These are phyloP conservation scores for Backusella parvicylindrica DNA, from an alignment of 192 early-diverging fungal species.

Conservation along the genomic window DNA sequence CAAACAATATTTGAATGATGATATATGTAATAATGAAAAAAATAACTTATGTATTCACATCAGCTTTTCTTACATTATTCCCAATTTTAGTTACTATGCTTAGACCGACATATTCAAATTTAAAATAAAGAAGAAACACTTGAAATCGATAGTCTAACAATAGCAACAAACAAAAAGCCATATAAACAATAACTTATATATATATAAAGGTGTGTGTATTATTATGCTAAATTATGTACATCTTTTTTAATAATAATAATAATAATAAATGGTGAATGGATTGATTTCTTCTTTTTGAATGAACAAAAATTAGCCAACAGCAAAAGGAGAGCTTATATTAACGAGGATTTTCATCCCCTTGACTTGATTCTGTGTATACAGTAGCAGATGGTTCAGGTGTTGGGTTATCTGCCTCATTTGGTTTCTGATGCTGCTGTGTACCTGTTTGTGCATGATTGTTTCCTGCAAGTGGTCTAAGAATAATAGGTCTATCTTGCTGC, in stretches of 20 bases:
- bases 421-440: background rate
- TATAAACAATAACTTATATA: background rate
- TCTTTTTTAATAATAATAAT: background rate
- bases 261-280: background rate
- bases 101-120: background rate
- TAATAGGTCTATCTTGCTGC: background rate
- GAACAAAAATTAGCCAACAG: no score
- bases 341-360: background rate
- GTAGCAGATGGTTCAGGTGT: background rate
- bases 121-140: background rate
- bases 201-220: background rate
- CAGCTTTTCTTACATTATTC: background rate
- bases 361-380: background rate
- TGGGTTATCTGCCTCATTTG: background rate
- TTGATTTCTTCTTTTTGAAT: background rate
- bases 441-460: slow-evolving; percentile 2
- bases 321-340: background rate
- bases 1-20: background rate
- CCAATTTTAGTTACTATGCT: background rate
- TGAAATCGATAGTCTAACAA: background rate
- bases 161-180: background rate
- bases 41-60: background rate
- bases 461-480: background rate
- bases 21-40: background rate
- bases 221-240: background rate